Percentiles rank a stretch among this genome's conserved stretches.
Conservation (phyloP, 2,329 filamentous ascomycete genomes). For the Aspergillus tubingensis region DNA sequence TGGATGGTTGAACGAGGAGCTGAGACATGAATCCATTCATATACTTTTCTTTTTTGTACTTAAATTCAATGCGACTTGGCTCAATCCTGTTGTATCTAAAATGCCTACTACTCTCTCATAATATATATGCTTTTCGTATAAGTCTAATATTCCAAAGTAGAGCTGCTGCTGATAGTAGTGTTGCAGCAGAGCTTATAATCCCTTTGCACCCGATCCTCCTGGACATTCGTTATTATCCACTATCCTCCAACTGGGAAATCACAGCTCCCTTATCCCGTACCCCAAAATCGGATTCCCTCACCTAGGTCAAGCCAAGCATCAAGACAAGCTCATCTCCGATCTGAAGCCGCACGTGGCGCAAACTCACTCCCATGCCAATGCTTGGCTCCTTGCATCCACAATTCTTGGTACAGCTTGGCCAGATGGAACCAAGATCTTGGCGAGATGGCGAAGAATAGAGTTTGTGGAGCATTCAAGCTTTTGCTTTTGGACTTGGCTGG, state of each 20-base stretch:
- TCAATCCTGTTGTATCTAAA: not conserved
- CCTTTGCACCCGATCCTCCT: no score
- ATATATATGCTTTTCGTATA: no score
- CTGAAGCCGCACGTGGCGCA: not conserved
- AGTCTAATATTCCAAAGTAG: no score
- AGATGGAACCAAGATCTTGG: not conserved
- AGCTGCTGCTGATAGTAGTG: no score
- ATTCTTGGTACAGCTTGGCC: not conserved
- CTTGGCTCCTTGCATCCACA: not conserved
- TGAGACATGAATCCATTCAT: not conserved
- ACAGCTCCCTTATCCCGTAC: no score
- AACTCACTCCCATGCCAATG: not conserved
- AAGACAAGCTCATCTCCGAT: not conserved
- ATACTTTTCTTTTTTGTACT: not conserved
- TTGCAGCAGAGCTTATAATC: no score
- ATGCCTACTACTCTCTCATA: not conserved
- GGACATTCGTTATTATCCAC: no score
- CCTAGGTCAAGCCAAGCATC: no score
- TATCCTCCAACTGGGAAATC: no score
- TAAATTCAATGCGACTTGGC: not conserved
- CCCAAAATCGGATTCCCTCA: fast-evolving
- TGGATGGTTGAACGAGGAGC: not conserved
- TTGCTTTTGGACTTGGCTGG: no score
- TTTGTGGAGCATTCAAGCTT: no score
- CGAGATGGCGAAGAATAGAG: no score